phyloP scores from a whole-genome alignment of 768 basidiomycete species.

The Hortiboletus flavorubellus region DNA sequence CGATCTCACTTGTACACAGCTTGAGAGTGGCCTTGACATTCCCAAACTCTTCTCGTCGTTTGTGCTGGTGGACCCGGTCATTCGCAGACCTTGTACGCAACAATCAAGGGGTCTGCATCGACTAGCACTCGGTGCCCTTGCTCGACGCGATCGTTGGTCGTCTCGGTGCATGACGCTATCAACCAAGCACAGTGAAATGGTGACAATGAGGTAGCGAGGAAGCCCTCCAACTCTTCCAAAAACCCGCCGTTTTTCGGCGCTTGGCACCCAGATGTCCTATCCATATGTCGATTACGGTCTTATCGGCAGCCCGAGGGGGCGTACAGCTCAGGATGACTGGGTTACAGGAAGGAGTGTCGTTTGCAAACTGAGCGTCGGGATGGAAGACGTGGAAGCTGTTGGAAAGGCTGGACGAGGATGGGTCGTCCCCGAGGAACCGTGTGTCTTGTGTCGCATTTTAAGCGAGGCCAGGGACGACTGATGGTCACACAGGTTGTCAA shows the following conservation, averaged over 20 bases:
- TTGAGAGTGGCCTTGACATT: conserved; percentile 56
- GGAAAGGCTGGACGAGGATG: conserved; percentile 25
- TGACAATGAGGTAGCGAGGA: conserved; percentile 46
- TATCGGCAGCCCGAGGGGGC: conserved; percentile 30
- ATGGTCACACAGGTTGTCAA: conserved; percentile 11
- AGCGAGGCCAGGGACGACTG: background rate
- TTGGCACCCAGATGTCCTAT: conserved; percentile 67
- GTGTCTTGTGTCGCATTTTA: background rate
- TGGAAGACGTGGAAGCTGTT: conserved; percentile 29
- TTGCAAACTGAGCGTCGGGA: conserved; percentile 39
- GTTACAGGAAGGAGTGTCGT: conserved; percentile 61
- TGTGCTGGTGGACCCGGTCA: conserved; percentile 78
- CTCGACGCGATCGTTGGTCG: conserved; percentile 46
- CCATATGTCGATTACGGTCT: conserved; percentile 63
- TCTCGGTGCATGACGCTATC: conserved; percentile 42
- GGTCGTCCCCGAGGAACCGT: conserved; percentile 4
- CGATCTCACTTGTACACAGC: conserved; percentile 31
- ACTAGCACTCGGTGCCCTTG: conserved; percentile 11
- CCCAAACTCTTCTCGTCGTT: conserved; percentile 70
- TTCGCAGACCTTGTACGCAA: conserved; percentile 29
- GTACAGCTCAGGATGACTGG: conserved; percentile 64
- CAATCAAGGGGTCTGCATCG: background rate
- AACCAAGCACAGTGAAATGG: background rate
- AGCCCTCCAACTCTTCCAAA: conserved; percentile 46
- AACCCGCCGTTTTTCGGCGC: conserved; percentile 63